phyloP scores from a whole-genome alignment of 208 protist genomes.

The Crithidia mellificae region DNA sequence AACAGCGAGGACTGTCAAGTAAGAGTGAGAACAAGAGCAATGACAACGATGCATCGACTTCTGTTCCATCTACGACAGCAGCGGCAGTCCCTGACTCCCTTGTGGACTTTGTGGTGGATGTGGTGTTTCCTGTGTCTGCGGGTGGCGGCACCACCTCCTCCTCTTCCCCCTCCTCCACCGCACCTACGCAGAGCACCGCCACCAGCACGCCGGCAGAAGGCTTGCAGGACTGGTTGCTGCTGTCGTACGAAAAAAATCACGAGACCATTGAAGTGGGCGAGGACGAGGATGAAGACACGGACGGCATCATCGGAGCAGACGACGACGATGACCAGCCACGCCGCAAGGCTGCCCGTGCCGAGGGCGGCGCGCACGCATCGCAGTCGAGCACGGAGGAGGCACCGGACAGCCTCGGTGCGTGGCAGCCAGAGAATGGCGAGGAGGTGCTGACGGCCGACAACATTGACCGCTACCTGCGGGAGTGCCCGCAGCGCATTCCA shows the following conservation, averaged over 20 bases:
- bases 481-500: conserved; percentile 63
- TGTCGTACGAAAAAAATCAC: conserved; percentile 73
- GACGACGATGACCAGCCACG: conserved; percentile 1
- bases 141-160: neutral
- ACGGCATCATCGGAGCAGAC: no score
- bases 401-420: conserved; percentile 29
- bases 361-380: neutral
- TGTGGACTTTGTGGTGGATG: conserved; percentile 84
- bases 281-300: conserved; percentile 20
- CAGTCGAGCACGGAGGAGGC: conserved; percentile 3
- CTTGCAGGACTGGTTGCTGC: conserved; percentile 72
- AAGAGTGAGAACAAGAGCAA: no score
- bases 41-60: no score
- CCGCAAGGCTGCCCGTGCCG: neutral
- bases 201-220: neutral
- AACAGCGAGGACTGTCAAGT: conserved; percentile 7
- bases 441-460: conserved; percentile 78
- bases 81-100: conserved; percentile 37
- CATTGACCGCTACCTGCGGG: conserved; percentile 66
- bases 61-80: no score
- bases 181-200: conserved; percentile 9
- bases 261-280: conserved; percentile 56
- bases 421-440: conserved; percentile 46
- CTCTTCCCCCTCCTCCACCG: neutral
- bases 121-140: conserved; percentile 64